Percentiles rank a stretch among this genome's conserved stretches.
Evolutionary conservation across 805 yeast genomes (phyloP).

Genomic region (Candida chauliodis): DNA sequence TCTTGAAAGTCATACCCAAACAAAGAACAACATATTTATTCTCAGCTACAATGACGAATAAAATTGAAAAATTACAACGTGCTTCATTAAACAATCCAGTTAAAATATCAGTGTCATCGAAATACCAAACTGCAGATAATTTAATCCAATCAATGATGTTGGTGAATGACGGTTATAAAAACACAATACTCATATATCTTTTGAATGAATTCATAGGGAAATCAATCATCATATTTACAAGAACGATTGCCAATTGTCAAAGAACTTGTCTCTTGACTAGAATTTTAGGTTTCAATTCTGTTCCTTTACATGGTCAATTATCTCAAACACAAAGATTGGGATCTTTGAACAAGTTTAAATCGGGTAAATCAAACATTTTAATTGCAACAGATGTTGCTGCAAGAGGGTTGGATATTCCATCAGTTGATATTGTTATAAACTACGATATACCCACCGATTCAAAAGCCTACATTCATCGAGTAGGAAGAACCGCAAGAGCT

Average conservation of each 20-base stretch:
- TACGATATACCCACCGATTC: slow-evolving; percentile 83
- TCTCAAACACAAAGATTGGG: slow-evolving; percentile 83
- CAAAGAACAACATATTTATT: slow-evolving; percentile 82
- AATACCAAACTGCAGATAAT: slow-evolving; percentile 93
- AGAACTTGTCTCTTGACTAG: slow-evolving; percentile 80
- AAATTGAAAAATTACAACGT: slow-evolving; percentile 90
- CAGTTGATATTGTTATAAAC: slow-evolving; percentile 72
- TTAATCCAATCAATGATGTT: slow-evolving; percentile 84
- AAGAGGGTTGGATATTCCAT: slow-evolving; percentile 81
- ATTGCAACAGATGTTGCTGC: slow-evolving; percentile 90
- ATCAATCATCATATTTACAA: slow-evolving; percentile 81
- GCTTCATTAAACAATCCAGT: slow-evolving; percentile 90
- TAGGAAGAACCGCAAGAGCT: slow-evolving; percentile 95
- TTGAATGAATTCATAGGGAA: slow-evolving; percentile 83
- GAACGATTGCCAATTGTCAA: slow-evolving; percentile 95
- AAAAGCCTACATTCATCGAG: slow-evolving; percentile 81
- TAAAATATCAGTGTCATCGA: slow-evolving; percentile 81
- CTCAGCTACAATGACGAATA: slow-evolving; percentile 96
- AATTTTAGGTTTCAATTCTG: slow-evolving; percentile 79
- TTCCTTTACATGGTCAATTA: slow-evolving; percentile 91
- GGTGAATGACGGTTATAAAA: slow-evolving; percentile 88
- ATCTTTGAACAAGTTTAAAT: slow-evolving; percentile 72
- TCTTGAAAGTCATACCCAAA: slow-evolving; percentile 77
- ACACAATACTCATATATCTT: slow-evolving; percentile 78
- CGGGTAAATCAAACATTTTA: slow-evolving; percentile 63